Evolutionary conservation across 805 yeast species (phyloP), one percentile per base, ranked within the genome.

Genomic region (Dipodascus albidus): DNA sequence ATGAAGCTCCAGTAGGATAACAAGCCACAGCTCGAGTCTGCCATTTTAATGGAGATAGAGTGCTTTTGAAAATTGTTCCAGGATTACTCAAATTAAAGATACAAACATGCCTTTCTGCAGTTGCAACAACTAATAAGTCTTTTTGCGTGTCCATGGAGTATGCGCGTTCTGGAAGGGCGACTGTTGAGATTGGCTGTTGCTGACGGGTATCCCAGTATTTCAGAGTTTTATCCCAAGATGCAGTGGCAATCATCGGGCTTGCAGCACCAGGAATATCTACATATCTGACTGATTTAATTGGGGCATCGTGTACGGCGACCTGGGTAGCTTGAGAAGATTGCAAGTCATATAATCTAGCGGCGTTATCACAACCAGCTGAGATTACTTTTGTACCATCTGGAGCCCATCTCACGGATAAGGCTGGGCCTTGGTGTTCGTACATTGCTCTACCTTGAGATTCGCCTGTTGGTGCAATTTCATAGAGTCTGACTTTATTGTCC

Each of bases 211-310:
- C 98, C 99, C 99, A 91, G 69, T 93, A 93, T 66, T 80, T 82
- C 58, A 93, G 70, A 0, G 97, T 88, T 70, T 88, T 89, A 70
- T 93, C 99, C 97, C 97, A 93, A 3, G 96, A 87, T 4, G 96
- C 96, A 48, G 90, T 80, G 2, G 89, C 97, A 23, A 91, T 80
- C 58, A 87, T 87, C 47, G 79, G 88, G 24, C 72, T 74, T 0
- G 88, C 79, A 6, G 82, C 74, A n/a, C 90, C 88, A 0, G 95
- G 96, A 64, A 90, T 84, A 57, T 83, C 83, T 9, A 87, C 96
- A 57, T 78, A 81, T 53, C 95, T 74, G 21, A 91, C 85, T 14
- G 78, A 67, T 53, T 77, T 79, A 2, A 93, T 95, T 0, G 96
- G 77, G 2, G 83, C 87, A 64, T 83, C 87, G 69, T 93, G 98